Conservation (phyloP, 371 early-diverging fungal species). For the Amoeboradix gromovi region DNA sequence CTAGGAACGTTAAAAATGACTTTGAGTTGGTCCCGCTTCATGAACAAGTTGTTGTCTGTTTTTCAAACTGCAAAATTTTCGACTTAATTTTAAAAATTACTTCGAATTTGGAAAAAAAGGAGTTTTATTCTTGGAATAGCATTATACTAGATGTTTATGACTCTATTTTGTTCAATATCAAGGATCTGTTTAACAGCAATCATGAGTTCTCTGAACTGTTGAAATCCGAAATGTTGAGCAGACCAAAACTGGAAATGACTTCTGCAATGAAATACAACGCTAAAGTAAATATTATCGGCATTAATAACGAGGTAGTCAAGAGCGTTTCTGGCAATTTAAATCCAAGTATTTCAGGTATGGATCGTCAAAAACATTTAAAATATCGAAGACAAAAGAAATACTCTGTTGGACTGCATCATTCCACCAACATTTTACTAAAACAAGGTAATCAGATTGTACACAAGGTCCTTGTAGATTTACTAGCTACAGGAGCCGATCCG, state of each 20-base stretch:
- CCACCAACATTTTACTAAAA: not conserved
- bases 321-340: not conserved
- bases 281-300: not conserved
- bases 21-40: not conserved
- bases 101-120: not conserved
- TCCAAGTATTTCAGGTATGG: not conserved
- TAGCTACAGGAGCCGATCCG: not conserved
- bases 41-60: not conserved
- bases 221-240: not conserved
- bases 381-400: not conserved
- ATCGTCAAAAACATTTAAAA: not conserved
- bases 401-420: not conserved
- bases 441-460: not conserved
- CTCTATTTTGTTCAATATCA: not conserved
- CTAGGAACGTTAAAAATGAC: not conserved
- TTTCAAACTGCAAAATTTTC: not conserved
- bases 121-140: not conserved
- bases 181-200: not conserved
- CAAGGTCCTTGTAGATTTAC: not conserved
- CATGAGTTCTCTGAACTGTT: not conserved
- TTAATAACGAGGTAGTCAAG: not conserved
- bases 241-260: not conserved
- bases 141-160: not conserved
- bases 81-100: not conserved
- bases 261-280: not conserved